Conservation (phyloP, 352 stramenopile genomes). For the Pythium aristosporum region DNA sequence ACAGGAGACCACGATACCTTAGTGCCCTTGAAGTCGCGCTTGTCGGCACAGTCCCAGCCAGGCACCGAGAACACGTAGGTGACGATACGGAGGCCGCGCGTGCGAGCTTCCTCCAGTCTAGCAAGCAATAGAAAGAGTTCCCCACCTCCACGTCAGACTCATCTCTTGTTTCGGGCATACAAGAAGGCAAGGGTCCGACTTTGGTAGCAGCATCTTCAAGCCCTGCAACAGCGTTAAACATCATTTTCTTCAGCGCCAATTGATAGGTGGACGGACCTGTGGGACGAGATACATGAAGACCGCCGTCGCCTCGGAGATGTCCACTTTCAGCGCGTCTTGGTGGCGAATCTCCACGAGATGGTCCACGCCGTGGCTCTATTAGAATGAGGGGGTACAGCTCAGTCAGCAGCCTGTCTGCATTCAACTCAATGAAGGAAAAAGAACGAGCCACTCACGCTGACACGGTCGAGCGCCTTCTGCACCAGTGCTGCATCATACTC, state of each 20-base stretch:
- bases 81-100: constrained; percentile 62
- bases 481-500: constrained; percentile 73
- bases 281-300: constrained; percentile 85
- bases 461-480: constrained; percentile 38
- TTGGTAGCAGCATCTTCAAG: constrained; percentile 69
- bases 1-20: constrained; percentile 43
- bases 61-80: constrained; percentile 85
- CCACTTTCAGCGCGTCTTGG: constrained; percentile 54
- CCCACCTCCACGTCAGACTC: background rate
- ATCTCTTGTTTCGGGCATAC: background rate
- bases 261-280: constrained; percentile 41
- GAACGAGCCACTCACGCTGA: constrained; percentile 34
- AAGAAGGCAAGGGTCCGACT: constrained; percentile 34
- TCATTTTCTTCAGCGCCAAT: background rate
- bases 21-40: constrained; percentile 80
- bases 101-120: constrained; percentile 69
- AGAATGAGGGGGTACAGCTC: background rate
- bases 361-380: constrained; percentile 39
- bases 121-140: background rate
- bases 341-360: constrained; percentile 59
- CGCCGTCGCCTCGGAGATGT: constrained; percentile 61
- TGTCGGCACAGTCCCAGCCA: constrained; percentile 53
- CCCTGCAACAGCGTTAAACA: constrained; percentile 35
- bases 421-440: background rate
- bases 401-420: background rate